phyloP scores from a whole-genome alignment of 805 yeast species.

The Ogataea minuta region DNA sequence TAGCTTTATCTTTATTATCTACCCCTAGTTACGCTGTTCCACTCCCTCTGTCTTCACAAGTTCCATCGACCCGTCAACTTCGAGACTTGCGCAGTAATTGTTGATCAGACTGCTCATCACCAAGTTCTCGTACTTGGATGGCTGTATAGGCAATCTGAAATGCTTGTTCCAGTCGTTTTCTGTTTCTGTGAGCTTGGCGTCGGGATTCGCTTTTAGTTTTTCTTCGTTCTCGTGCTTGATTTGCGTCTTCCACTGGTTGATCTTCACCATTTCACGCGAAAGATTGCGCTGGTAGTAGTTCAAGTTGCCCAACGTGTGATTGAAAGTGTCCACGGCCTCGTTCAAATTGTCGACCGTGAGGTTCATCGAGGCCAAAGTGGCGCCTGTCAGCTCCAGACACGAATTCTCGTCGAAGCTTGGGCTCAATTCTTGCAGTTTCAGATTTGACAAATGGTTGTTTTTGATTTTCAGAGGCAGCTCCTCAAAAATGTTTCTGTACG shows the following conservation, averaged over 20 bases:
- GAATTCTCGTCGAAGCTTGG: constrained; percentile 18
- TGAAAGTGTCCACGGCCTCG: constrained; percentile 70
- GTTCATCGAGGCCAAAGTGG: constrained; percentile 40
- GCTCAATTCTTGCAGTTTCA: constrained; percentile 31
- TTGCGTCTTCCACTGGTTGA: constrained; percentile 72
- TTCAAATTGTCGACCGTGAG: constrained; percentile 59
- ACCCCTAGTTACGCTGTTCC: constrained; percentile 3
- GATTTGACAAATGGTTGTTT: constrained; percentile 61
- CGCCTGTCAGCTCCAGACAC: constrained; percentile 38
- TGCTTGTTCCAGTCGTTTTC: constrained; percentile 58
- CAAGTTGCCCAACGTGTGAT: constrained; percentile 75
- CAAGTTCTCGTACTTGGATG: constrained; percentile 71
- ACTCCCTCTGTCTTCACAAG: constrained; percentile 60
- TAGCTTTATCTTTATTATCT: neutral
- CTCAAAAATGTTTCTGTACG: constrained; percentile 64
- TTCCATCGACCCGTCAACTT: constrained; percentile 66
- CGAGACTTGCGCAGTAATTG: constrained; percentile 67
- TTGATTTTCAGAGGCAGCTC: constrained; percentile 66
- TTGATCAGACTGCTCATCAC: constrained; percentile 66
- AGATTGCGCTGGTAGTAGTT: constrained; percentile 78
- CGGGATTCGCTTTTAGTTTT: constrained; percentile 57
- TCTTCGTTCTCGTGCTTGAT: constrained; percentile 63
- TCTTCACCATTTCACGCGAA: constrained; percentile 65
- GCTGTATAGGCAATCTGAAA: constrained; percentile 69
- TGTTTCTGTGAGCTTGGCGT: constrained; percentile 45